Evolutionary conservation across 768 basidiomycete species (phyloP).

Genomic region (Rubroboletus satanas): DNA sequence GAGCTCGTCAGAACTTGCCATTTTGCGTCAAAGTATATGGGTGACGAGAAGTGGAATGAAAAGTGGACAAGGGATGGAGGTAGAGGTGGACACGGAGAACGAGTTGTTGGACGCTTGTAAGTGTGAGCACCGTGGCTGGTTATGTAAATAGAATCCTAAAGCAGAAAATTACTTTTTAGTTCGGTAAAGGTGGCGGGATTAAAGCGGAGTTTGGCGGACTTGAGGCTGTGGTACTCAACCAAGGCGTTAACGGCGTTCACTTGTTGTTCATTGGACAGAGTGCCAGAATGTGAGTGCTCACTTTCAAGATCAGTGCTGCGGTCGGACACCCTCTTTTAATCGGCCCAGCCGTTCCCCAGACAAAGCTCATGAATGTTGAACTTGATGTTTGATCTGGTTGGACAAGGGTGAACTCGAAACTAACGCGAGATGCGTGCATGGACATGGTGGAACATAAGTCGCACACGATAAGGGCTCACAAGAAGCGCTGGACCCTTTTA

Average conservation of each 20-base stretch:
- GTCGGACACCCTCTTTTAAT: background rate
- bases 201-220: constrained; percentile 16
- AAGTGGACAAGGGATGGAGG: background rate
- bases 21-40: constrained; percentile 24
- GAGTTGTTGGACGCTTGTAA: background rate
- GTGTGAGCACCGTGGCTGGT: constrained; percentile 1
- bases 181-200: constrained; percentile 12
- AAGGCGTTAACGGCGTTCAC: background rate
- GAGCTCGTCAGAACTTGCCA: constrained; percentile 75
- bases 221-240: too few species aligned
- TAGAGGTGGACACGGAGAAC: background rate
- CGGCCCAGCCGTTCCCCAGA: too few species aligned
- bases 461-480: background rate
- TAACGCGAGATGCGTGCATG: background rate
- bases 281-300: background rate
- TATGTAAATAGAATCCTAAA: background rate
- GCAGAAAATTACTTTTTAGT: too few species aligned
- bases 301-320: background rate
- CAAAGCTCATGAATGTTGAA: background rate
- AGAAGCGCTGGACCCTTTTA: background rate
- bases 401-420: background rate
- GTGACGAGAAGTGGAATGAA: background rate
- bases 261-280: background rate
- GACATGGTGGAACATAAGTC: background rate
- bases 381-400: background rate